Conservation (phyloP, 1,139 yeast species). For the Pichia sp. region DNA sequence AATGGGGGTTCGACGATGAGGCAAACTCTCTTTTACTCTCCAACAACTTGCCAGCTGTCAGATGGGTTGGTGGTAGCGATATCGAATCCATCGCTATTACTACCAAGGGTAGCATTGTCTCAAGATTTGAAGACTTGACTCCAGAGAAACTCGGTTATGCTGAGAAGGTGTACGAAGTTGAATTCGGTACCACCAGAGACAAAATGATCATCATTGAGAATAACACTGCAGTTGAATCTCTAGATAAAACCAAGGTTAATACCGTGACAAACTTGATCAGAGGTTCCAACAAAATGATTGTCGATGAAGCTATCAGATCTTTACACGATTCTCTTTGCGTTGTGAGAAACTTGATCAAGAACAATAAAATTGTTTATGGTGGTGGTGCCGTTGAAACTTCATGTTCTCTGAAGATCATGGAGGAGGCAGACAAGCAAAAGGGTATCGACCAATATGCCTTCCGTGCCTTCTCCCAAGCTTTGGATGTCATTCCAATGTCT, state of each 20-base stretch:
- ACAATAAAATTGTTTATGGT: slow-evolving; percentile 91
- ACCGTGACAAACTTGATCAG: slow-evolving; percentile 93
- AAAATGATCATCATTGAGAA: slow-evolving; percentile 94
- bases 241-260: slow-evolving; percentile 23
- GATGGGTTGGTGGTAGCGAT: slow-evolving; percentile 99
- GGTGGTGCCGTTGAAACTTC: slow-evolving; percentile 98
- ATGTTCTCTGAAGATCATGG: slow-evolving; percentile 85
- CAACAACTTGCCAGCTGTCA: slow-evolving; percentile 86
- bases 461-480: slow-evolving; percentile 87
- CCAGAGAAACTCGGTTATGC: slow-evolving; percentile 82
- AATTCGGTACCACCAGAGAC: slow-evolving; percentile 94
- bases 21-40: slow-evolving; percentile 90
- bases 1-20: slow-evolving; percentile 99
- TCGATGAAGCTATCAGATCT: slow-evolving; percentile 94
- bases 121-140: slow-evolving; percentile 88
- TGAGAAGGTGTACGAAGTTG: slow-evolving; percentile 77
- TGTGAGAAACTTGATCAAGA: slow-evolving; percentile 89
- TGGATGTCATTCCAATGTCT: slow-evolving; percentile 90
- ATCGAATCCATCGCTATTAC: slow-evolving; percentile 95
- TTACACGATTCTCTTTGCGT: slow-evolving; percentile 96
- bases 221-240: slow-evolving; percentile 64
- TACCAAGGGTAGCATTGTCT: slow-evolving; percentile 94
- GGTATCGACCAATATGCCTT: slow-evolving; percentile 98
- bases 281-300: slow-evolving; percentile 97
- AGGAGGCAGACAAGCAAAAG: slow-evolving; percentile 85